Conservation (phyloP, 176 grass and related monocot species). For the Phoenix dactylifera region DNA sequence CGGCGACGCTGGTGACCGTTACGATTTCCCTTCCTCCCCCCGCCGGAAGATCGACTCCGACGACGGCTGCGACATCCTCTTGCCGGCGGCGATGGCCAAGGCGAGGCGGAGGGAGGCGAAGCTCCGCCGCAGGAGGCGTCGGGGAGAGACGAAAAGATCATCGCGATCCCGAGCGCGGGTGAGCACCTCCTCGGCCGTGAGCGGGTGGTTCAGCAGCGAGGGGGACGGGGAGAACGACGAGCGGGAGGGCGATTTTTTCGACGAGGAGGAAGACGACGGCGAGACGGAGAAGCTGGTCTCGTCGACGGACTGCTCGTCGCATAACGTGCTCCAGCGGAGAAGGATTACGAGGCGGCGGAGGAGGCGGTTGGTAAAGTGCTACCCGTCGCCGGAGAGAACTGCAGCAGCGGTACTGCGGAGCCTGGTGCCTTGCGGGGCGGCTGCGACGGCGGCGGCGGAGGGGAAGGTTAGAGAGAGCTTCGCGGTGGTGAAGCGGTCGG, state of each 20-base stretch:
- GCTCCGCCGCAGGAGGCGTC: neutral
- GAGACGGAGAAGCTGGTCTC: slow-evolving; percentile 4
- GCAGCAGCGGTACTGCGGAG: too few relatives aligned
- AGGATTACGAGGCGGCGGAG: neutral
- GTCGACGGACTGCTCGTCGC: slow-evolving; percentile 42
- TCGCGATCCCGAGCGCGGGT: neutral
- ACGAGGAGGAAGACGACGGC: neutral
- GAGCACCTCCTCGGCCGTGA: slow-evolving; percentile 15
- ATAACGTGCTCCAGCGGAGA: slow-evolving; percentile 2
- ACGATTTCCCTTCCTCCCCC: slow-evolving; percentile 14
- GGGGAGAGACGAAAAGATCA: slow-evolving; percentile 5
- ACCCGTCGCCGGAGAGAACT: neutral
- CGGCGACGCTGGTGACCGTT: slow-evolving; percentile 6
- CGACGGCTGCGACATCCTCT: neutral
- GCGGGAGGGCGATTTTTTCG: neutral
- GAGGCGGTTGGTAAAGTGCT: neutral
- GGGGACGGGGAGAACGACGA: slow-evolving; percentile 24
- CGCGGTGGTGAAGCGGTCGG: slow-evolving; percentile 79
- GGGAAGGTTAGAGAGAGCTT: slow-evolving; percentile 43
- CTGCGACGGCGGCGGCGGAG: neutral
- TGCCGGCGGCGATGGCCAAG: neutral
- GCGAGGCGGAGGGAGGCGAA: neutral
- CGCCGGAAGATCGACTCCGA: slow-evolving; percentile 21
- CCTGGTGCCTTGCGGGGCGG: too few relatives aligned
- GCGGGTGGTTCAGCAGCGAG: slow-evolving; percentile 72